Conservation (phyloP, 352 stramenopile genomes). For the Phytophthora idaei region DNA sequence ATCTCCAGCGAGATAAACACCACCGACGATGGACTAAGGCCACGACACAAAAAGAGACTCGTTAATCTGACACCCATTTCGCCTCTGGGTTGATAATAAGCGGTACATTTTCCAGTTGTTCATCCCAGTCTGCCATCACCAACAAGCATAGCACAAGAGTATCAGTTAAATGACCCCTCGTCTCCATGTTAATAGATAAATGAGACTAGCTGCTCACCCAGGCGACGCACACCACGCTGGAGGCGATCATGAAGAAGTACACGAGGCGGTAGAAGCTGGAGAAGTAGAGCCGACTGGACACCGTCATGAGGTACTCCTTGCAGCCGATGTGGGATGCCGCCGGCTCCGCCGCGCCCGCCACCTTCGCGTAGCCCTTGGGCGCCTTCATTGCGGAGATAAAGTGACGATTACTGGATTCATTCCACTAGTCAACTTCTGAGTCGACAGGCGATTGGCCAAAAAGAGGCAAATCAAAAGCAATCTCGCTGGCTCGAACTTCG, state of each 20-base stretch:
- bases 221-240: slow-evolving; percentile 72
- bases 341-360: slow-evolving; percentile 31
- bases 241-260: slow-evolving; percentile 83
- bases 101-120: slow-evolving; percentile 83
- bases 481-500: slow-evolving; percentile 11
- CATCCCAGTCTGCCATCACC: slow-evolving; percentile 51
- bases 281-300: slow-evolving; percentile 86
- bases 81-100: not conserved
- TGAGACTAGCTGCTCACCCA: slow-evolving; percentile 47
- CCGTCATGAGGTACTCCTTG: slow-evolving; percentile 72
- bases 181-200: not conserved
- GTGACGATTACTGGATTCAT: slow-evolving; percentile 15
- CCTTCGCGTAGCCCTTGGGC: slow-evolving; percentile 41
- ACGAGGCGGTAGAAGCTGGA: slow-evolving; percentile 75
- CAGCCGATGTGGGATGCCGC: slow-evolving; percentile 50
- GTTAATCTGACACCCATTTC: not conserved
- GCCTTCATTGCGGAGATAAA: slow-evolving; percentile 12
- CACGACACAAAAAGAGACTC: not conserved
- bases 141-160: not conserved
- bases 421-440: slow-evolving; percentile 13
- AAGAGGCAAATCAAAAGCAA: not conserved
- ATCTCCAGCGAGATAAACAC: slow-evolving; percentile 87
- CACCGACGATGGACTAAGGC: slow-evolving; percentile 61
- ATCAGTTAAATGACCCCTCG: not conserved
- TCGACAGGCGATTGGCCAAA: slow-evolving; percentile 20